Conservation (phyloP, 106 monocot genomes). For the Platanthera guangdongensis region DNA sequence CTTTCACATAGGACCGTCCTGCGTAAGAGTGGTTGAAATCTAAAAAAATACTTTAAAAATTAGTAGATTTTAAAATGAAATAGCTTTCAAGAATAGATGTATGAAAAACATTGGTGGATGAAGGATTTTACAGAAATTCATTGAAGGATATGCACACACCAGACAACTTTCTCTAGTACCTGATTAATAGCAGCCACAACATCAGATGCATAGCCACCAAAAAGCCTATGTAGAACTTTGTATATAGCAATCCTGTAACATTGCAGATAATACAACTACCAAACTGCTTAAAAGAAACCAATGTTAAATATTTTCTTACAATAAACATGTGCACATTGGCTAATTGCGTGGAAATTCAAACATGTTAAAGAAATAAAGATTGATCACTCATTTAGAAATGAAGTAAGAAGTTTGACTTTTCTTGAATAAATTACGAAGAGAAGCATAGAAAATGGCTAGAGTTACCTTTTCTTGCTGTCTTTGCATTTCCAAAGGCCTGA, state of each 20-base stretch:
- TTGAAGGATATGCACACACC: neutral
- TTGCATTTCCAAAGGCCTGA: slow-evolving; percentile 98
- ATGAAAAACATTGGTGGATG: neutral
- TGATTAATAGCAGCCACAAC: slow-evolving; percentile 98
- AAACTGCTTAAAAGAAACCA: neutral
- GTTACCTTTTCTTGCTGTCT: slow-evolving; percentile 86
- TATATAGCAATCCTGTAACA: slow-evolving; percentile 78
- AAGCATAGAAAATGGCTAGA: slow-evolving; percentile 91
- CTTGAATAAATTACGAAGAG: slow-evolving; percentile 4
- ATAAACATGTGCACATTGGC: neutral
- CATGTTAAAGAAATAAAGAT: neutral
- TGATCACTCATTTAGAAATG: neutral
- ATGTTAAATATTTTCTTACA: neutral
- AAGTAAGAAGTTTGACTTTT: neutral
- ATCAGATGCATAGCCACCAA: slow-evolving; percentile 95
- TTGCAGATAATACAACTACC: neutral
- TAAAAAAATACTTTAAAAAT: neutral
- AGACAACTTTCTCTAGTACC: slow-evolving; percentile 22
- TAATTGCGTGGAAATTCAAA: neutral
- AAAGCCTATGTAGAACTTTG: slow-evolving; percentile 93
- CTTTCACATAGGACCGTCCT: too few species aligned
- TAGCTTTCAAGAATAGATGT: neutral
- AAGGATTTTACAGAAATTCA: neutral
- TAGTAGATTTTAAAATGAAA: neutral
- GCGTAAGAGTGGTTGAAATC: neutral